Conservation (phyloP, 208 protist genomes). For the Jaenimonas drosophilae region DNA sequence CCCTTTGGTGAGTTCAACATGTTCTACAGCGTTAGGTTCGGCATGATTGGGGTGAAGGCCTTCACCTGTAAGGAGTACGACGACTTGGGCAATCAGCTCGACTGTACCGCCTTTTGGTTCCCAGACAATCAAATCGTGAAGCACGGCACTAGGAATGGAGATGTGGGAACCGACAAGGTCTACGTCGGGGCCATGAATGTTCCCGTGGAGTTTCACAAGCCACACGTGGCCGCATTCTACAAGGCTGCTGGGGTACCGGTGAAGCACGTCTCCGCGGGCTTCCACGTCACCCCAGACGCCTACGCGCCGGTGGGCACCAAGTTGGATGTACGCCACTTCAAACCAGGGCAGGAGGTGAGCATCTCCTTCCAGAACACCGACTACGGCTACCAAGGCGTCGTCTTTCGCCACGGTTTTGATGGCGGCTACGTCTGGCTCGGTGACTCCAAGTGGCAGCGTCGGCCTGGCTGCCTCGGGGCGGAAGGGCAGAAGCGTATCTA, state of each 20-base stretch:
- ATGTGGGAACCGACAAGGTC: conserved; percentile 77
- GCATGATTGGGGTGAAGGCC: conserved; percentile 85
- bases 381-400: conserved; percentile 88
- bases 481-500: conserved; percentile 89
- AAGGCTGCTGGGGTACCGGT: conserved; percentile 84
- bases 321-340: conserved; percentile 91
- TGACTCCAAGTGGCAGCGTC: conserved; percentile 89
- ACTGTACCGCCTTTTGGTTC: conserved; percentile 90
- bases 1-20: conserved; percentile 92
- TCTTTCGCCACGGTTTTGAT: conserved; percentile 91
- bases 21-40: conserved; percentile 90
- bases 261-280: conserved; percentile 83
- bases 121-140: conserved; percentile 89
- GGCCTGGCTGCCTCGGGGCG: conserved; percentile 83
- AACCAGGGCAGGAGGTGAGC: conserved; percentile 88
- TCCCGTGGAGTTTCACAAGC: conserved; percentile 87
- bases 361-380: conserved; percentile 90
- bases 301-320: conserved; percentile 90
- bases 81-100: conserved; percentile 89
- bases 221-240: conserved; percentile 83
- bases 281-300: conserved; percentile 83
- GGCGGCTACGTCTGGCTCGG: conserved; percentile 90
- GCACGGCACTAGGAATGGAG: conserved; percentile 67
- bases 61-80: conserved; percentile 91
- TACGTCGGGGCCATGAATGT: conserved; percentile 89